Evolutionary conservation across 164 flowering plant genomes (phyloP).

Genomic region (Protea cynaroides): DNA sequence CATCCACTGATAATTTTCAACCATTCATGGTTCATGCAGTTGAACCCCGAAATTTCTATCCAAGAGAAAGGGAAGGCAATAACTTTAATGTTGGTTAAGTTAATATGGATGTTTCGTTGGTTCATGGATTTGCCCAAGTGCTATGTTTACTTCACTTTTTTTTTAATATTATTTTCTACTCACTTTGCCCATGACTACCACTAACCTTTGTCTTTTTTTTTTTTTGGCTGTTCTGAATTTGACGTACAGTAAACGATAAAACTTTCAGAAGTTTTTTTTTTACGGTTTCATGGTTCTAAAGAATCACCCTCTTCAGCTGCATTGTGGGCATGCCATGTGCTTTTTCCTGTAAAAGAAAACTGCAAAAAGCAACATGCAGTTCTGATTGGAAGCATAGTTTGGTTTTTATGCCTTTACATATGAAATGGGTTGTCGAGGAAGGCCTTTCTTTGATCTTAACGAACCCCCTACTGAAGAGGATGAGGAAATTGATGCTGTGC

Average conservation of each 20-base stretch:
- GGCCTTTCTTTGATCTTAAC: slow-evolving; percentile 60
- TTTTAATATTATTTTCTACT: neutral
- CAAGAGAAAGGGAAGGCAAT: neutral
- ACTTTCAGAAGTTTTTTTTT: slow-evolving; percentile 1
- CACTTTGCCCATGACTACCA: neutral
- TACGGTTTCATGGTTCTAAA: neutral
- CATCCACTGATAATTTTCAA: neutral
- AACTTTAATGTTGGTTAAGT: neutral
- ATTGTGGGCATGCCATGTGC: slow-evolving; percentile 31
- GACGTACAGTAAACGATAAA: slow-evolving; percentile 10
- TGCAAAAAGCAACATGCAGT: slow-evolving; percentile 3
- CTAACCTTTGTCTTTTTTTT: too few species aligned
- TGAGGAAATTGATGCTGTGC: slow-evolving; percentile 35
- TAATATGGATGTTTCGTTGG: neutral
- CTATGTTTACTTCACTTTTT: neutral
- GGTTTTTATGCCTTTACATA: slow-evolving; percentile 44
- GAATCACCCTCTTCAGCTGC: neutral
- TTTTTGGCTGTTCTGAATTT: slow-evolving; percentile 2
- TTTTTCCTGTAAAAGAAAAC: slow-evolving; percentile 18
- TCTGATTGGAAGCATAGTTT: slow-evolving; percentile 17
- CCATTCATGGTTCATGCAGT: neutral
- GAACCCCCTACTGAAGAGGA: slow-evolving; percentile 61
- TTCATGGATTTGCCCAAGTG: neutral
- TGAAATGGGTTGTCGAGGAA: slow-evolving; percentile 65
- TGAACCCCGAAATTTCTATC: neutral